Conservation (phyloP, 208 protist species). For the Vickermania ingenoplastis region DNA sequence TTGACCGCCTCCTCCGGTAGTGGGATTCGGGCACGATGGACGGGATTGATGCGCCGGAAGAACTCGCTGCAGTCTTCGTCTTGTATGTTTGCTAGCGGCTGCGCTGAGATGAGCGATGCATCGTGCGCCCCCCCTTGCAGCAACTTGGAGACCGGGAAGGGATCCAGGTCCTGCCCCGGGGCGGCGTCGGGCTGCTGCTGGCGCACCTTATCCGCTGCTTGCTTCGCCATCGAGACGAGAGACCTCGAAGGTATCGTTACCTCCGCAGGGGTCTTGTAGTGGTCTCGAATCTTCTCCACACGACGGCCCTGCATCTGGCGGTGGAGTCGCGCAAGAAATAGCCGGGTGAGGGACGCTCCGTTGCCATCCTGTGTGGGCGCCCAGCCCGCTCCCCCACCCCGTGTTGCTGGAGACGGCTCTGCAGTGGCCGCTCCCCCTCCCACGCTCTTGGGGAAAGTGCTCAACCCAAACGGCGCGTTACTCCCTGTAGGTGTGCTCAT, state of each 20-base stretch:
- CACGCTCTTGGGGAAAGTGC: background rate
- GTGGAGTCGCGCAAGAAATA: background rate
- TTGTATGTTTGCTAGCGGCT: background rate
- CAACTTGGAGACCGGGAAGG: background rate
- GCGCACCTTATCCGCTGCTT: background rate
- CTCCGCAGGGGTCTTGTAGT: background rate
- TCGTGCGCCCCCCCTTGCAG: background rate
- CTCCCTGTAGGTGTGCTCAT: too few relatives aligned
- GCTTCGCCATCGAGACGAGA: background rate
- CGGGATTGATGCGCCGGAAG: background rate
- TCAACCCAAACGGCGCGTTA: too few relatives aligned
- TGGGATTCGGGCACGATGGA: background rate
- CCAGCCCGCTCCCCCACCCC: too few relatives aligned
- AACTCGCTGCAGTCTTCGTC: background rate
- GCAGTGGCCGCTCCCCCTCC: background rate
- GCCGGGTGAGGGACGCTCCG: background rate
- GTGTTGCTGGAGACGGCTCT: too few relatives aligned
- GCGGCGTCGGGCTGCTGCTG: background rate
- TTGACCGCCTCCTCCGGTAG: background rate
- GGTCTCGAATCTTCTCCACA: background rate
- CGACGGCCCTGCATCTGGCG: background rate
- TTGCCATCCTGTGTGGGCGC: too few relatives aligned
- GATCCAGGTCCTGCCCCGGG: background rate
- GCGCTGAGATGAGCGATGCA: background rate
- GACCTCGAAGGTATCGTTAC: background rate